phyloP scores from a whole-genome alignment of 192 early-diverging fungal genomes.

The Backusella westeae region DNA sequence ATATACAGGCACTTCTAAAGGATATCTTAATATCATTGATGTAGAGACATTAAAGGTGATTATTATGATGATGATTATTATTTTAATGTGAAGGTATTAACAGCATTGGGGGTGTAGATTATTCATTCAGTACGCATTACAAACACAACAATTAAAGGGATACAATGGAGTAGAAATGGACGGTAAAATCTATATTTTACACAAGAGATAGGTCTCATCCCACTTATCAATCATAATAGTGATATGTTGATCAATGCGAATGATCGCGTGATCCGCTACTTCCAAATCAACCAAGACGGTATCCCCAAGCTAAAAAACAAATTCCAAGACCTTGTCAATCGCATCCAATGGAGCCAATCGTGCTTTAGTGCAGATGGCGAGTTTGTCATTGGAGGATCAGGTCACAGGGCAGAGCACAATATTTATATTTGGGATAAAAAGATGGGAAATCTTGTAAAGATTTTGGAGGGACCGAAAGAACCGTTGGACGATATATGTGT shows the following conservation, averaged over 20 bases:
- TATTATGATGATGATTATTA: background rate
- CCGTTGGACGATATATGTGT: slow-evolving; percentile 78
- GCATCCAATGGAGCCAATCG: slow-evolving; percentile 84
- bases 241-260: slow-evolving; percentile 79
- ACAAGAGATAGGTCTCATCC: slow-evolving; percentile 5
- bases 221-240: slow-evolving; percentile 36
- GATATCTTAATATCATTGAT: slow-evolving; percentile 61
- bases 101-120: slow-evolving; percentile 20
- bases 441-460: slow-evolving; percentile 80
- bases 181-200: slow-evolving; percentile 40
- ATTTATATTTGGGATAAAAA: slow-evolving; percentile 94
- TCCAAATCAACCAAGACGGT: slow-evolving; percentile 41
- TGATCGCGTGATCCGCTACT: slow-evolving; percentile 79
- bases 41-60: slow-evolving; percentile 48
- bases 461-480: slow-evolving; percentile 87
- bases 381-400: slow-evolving; percentile 87
- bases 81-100: too few species aligned
- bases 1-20: slow-evolving; percentile 68
- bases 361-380: slow-evolving; percentile 88
- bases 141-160: slow-evolving; percentile 52
- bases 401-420: slow-evolving; percentile 86
- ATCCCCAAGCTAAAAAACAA: slow-evolving; percentile 58
- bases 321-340: slow-evolving; percentile 90
- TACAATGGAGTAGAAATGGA: slow-evolving; percentile 65
- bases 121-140: slow-evolving; percentile 34